Conservation (phyloP, 83 land plant species). For the Picea abies region DNA sequence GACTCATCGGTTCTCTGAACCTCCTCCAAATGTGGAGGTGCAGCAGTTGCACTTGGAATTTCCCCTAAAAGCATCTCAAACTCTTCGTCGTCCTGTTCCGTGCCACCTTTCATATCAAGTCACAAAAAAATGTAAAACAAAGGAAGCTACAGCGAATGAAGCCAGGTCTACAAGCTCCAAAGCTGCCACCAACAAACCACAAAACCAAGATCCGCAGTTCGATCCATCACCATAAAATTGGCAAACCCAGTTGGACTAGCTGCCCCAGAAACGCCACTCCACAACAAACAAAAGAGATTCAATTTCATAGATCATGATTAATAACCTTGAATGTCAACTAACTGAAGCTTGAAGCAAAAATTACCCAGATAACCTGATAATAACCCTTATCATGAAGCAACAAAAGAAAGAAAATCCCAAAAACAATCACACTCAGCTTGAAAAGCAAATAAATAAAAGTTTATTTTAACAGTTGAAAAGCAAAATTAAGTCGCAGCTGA, state of each 20-base stretch:
- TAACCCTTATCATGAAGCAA: background rate
- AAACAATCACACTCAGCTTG: background rate
- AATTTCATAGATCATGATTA: background rate
- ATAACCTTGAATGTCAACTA: slow-evolving; percentile 3
- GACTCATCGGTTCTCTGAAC: background rate
- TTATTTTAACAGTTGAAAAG: too few relatives aligned
- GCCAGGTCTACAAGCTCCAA: slow-evolving; percentile 18
- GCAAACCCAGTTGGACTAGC: background rate
- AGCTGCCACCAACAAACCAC: slow-evolving; percentile 10
- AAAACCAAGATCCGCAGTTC: background rate
- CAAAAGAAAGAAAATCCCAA: background rate
- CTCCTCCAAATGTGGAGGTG: slow-evolving; percentile 13
- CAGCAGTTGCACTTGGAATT: slow-evolving; percentile 45
- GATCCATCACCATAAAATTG: slow-evolving; percentile 1
- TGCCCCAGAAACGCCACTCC: slow-evolving; percentile 1
- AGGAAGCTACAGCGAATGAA: background rate
- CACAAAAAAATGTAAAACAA: background rate
- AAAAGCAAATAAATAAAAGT: background rate
- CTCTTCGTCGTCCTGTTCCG: slow-evolving; percentile 26
- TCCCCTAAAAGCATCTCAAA: slow-evolving; percentile 42
- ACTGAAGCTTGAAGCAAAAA: background rate
- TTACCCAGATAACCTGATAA: background rate
- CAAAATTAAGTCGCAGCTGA: too few relatives aligned
- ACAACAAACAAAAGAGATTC: slow-evolving; percentile 9
- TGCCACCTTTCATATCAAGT: slow-evolving; percentile 15